These are phyloP conservation scores for Amanita fuliginea DNA, from an alignment of 768 basidiomycete species.

Conservation along the genomic window DNA sequence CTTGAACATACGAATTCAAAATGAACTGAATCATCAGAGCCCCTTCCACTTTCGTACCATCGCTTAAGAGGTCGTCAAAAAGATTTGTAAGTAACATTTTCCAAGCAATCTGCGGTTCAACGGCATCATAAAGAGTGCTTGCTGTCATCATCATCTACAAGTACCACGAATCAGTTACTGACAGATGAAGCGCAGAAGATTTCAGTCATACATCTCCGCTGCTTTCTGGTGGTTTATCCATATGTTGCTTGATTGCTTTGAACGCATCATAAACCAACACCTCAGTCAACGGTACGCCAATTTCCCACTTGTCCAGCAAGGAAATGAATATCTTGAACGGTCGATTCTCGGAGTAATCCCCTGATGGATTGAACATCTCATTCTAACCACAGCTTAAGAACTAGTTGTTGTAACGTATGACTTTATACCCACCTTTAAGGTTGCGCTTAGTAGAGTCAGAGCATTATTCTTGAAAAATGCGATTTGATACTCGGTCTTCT, in stretches of 20 bases:
- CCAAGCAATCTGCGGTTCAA: conserved; percentile 87
- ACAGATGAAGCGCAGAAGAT: not conserved
- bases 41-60: conserved; percentile 36
- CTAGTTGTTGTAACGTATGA: not conserved
- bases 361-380: conserved; percentile 67
- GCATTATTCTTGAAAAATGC: conserved; percentile 58
- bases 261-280: conserved; percentile 72
- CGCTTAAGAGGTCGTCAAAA: conserved; percentile 41
- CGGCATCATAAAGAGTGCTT: conserved; percentile 82
- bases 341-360: conserved; percentile 65
- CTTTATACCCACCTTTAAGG: conserved; percentile 44
- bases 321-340: conserved; percentile 97
- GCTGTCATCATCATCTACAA: conserved; percentile 69
- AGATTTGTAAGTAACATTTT: conserved; percentile 52
- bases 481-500: conserved; percentile 65
- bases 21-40: conserved; percentile 64
- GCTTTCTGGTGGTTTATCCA: conserved; percentile 40
- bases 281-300: conserved; percentile 75
- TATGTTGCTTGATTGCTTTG: conserved; percentile 49
- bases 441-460: conserved; percentile 57
- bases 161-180: not conserved
- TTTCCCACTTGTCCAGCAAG: conserved; percentile 93
- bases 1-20: conserved; percentile 67
- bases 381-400: conserved; percentile 26
- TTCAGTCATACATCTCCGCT: conserved; percentile 46